These are phyloP conservation scores for Fraxinus latifolia DNA, from an alignment of 305 asterid species.

Conservation along the genomic window DNA sequence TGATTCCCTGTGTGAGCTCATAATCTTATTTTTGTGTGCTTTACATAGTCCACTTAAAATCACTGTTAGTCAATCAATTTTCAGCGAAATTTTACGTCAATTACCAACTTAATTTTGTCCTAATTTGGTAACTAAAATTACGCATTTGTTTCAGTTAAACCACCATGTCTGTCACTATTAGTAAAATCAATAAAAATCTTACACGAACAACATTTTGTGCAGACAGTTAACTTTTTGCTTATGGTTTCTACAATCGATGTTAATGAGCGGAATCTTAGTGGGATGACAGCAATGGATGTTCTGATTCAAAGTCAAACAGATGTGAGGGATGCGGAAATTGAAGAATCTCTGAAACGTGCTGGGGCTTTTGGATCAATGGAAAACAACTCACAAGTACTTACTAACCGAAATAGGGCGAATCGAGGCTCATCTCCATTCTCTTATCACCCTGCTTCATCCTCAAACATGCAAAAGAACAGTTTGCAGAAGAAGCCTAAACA, in stretches of 20 bases:
- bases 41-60: neutral
- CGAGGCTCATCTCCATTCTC: neutral
- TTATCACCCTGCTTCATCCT: neutral
- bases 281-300: conserved; percentile 34
- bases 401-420: neutral
- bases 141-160: neutral
- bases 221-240: conserved; percentile 29
- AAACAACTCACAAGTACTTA: no score
- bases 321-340: conserved; percentile 30
- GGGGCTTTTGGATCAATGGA: conserved; percentile 7
- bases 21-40: neutral
- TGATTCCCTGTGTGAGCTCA: neutral
- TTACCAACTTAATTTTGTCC: neutral
- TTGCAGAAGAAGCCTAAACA: conserved; percentile 9
- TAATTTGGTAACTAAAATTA: neutral
- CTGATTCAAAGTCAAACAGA: conserved; percentile 30
- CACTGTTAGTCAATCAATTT: neutral
- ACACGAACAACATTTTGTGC: neutral
- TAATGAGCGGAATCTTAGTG: conserved; percentile 23
- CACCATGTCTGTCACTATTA: neutral
- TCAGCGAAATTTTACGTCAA: neutral
- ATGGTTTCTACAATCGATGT: conserved; percentile 15
- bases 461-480: neutral
- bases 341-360: conserved; percentile 23
- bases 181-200: neutral